Evolutionary conservation across 495 filamentous ascomycete genomes (phyloP).

Genomic region (Saxophila tyrrhenica): DNA sequence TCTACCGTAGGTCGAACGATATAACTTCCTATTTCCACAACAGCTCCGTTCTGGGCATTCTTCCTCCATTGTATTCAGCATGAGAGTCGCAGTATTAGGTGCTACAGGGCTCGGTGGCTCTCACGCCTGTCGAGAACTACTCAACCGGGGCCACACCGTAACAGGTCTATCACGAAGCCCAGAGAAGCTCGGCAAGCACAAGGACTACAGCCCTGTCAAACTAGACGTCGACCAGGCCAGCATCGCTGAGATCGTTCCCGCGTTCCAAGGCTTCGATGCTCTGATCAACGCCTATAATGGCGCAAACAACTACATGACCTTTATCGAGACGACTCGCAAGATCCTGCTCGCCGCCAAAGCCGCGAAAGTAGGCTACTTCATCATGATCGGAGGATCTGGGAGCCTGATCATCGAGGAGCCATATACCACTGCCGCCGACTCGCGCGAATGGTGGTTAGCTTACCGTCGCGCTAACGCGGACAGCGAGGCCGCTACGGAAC

Average conservation of each 20-base stretch:
- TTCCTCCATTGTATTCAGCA: too few relatives aligned
- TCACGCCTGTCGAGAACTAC: conserved; percentile 22
- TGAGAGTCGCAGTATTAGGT: conserved; percentile 22
- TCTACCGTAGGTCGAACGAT: too few relatives aligned
- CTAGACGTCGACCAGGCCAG: conserved; percentile 13
- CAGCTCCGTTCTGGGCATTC: too few relatives aligned
- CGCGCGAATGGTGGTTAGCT: conserved; percentile 21
- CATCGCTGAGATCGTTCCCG: conserved; percentile 12
- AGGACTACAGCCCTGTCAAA: conserved; percentile 14
- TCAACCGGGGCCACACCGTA: conserved; percentile 22
- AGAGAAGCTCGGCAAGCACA: conserved; percentile 21
- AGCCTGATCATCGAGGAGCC: conserved; percentile 10
- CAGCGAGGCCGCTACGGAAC: conserved; percentile 22
- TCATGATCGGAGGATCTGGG: conserved; percentile 24
- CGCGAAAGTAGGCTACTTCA: conserved; percentile 20
- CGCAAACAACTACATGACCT: conserved; percentile 20
- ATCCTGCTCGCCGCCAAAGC: conserved; percentile 22
- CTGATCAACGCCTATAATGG: conserved; percentile 23
- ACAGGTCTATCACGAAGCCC: conserved; percentile 24
- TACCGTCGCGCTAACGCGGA: conserved; percentile 24
- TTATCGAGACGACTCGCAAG: conserved; percentile 22
- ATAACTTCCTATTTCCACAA: too few relatives aligned
- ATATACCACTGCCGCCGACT: conserved; percentile 17
- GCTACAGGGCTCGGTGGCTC: conserved; percentile 25
- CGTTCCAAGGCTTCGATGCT: conserved; percentile 21